Evolutionary conservation across 495 filamentous ascomycete genomes (phyloP).

Genomic region (Xylaria cubensis): DNA sequence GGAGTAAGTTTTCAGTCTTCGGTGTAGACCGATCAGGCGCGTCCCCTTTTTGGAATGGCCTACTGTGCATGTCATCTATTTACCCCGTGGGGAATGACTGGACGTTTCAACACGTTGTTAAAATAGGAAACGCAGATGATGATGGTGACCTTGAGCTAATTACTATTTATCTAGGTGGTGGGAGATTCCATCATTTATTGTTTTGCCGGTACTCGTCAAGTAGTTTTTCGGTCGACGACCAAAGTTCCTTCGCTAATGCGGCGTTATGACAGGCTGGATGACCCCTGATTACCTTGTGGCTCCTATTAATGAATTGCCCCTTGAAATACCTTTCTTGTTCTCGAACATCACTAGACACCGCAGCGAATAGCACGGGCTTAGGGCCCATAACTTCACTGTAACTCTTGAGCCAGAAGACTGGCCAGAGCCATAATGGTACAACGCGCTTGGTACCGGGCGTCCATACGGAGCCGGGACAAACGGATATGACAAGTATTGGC

Average conservation of each 20-base stretch:
- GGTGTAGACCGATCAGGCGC: no score
- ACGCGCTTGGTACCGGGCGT: neutral
- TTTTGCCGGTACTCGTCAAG: neutral
- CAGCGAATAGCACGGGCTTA: conserved; percentile 18
- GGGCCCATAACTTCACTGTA: conserved; percentile 18
- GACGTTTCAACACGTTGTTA: neutral
- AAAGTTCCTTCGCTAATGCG: neutral
- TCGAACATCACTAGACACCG: conserved; percentile 8
- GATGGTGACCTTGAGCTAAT: neutral
- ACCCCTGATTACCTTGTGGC: conserved; percentile 17
- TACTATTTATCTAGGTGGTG: neutral
- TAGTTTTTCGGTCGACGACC: neutral
- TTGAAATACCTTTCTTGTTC: conserved; percentile 17
- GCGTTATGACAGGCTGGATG: conserved; percentile 3
- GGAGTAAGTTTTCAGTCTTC: no score
- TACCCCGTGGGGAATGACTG: neutral
- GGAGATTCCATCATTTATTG: neutral
- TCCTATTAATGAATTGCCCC: conserved; percentile 18
- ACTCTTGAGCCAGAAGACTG: conserved; percentile 7
- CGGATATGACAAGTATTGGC: neutral
- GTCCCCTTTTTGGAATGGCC: neutral
- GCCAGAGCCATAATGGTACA: neutral
- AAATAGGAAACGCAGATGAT: neutral
- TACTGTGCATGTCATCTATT: neutral
- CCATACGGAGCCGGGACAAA: neutral